Percentiles rank a stretch among this genome's conserved stretches.
Conservation (phyloP, 371 early-diverging fungal species). For the Zychaea mexicana region DNA sequence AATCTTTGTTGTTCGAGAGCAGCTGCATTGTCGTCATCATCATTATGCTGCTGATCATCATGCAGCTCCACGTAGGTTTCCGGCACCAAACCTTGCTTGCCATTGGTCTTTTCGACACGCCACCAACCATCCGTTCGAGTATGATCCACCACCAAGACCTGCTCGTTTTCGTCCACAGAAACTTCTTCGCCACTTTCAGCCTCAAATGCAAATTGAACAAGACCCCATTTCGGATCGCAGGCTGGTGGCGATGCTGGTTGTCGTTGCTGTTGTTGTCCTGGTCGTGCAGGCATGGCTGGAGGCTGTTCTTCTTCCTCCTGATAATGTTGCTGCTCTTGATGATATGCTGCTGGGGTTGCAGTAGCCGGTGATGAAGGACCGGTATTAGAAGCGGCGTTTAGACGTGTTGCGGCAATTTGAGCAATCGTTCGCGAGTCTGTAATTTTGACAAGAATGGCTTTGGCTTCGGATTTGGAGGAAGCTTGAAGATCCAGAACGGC, state of each 20-base stretch:
- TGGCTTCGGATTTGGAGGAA: conserved; percentile 65
- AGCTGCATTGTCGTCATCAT: neutral
- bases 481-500: conserved; percentile 64
- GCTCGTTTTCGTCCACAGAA: conserved; percentile 68
- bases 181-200: conserved; percentile 78
- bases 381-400: conserved; percentile 9
- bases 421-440: conserved; percentile 19
- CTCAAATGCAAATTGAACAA: conserved; percentile 77
- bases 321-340: neutral
- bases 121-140: conserved; percentile 76
- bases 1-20: neutral
- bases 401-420: conserved; percentile 18
- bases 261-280: neutral
- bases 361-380: neutral
- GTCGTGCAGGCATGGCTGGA: neutral
- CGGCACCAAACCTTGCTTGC: conserved; percentile 56
- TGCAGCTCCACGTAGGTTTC: conserved; percentile 51
- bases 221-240: conserved; percentile 56
- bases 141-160: conserved; percentile 70
- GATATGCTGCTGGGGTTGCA: neutral
- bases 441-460: conserved; percentile 64
- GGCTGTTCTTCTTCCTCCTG: neutral
- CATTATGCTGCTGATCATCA: conserved; percentile 6
- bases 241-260: conserved; percentile 8
- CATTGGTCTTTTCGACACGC: conserved; percentile 43